A percentile compares a stretch with the other conserved stretches of the same genome.
phyloP scores from a whole-genome alignment of 805 yeast species.

The Yamadazyma sp. region DNA sequence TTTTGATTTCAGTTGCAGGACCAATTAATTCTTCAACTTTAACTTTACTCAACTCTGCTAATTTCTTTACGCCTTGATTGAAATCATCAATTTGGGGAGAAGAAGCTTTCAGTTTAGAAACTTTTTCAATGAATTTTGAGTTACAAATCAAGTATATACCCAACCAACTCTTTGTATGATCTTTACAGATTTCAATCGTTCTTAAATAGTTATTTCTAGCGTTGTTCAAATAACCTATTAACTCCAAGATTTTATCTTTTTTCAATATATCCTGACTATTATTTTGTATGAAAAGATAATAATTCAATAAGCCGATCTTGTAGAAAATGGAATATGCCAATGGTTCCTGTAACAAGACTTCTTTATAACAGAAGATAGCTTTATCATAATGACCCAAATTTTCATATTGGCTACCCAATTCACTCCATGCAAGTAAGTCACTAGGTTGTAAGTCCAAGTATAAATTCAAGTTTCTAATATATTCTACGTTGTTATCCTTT shows the following conservation, averaged over 20 bases:
- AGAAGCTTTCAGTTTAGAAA: conserved; percentile 14
- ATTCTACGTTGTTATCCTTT: conserved; percentile 30
- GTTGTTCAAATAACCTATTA: conserved; percentile 20
- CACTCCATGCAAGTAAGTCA: conserved; percentile 78
- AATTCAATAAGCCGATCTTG: conserved; percentile 48
- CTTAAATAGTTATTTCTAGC: conserved; percentile 55
- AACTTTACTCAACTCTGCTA: conserved; percentile 17
- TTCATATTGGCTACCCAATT: conserved; percentile 64
- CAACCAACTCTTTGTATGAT: conserved; percentile 70
- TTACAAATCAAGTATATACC: conserved; percentile 48
- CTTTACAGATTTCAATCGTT: conserved; percentile 73
- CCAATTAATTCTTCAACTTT: conserved; percentile 17
- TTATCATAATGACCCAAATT: conserved; percentile 60
- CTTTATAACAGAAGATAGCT: conserved; percentile 66
- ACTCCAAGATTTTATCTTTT: conserved; percentile 29
- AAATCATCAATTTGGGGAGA: conserved; percentile 20
- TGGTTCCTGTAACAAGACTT: conserved; percentile 66
- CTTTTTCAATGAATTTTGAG: conserved; percentile 16
- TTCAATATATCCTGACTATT: conserved; percentile 10
- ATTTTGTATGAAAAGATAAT: conserved; percentile 25
- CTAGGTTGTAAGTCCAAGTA: conserved; percentile 65
- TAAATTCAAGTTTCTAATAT: conserved; percentile 51
- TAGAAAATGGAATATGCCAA: conserved; percentile 65
- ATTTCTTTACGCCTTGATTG: conserved; percentile 20
- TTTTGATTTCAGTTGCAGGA: conserved; percentile 5